A percentile compares a stretch with the other conserved stretches of the same genome.
Evolutionary conservation across 2,329 filamentous ascomycete species (phyloP).

Genomic region (Emydomyces testavorans): DNA sequence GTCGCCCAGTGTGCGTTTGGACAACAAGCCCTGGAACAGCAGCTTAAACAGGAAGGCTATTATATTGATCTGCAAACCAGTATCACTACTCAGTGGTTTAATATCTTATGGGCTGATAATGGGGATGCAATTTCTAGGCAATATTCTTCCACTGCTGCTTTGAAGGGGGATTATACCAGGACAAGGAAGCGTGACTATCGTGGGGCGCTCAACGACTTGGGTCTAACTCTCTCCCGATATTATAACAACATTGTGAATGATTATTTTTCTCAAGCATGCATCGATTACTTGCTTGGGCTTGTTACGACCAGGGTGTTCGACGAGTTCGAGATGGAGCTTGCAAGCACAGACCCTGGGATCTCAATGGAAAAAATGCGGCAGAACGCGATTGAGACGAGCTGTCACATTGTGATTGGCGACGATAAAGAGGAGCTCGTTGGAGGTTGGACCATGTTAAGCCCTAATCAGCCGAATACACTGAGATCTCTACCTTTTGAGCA

Average conservation of each 20-base stretch:
- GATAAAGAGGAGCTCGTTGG: slow-evolving; percentile 73
- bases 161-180: slow-evolving; percentile 94
- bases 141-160: slow-evolving; percentile 86
- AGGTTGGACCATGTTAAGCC: slow-evolving; percentile 80
- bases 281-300: slow-evolving; percentile 87
- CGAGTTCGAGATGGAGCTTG: slow-evolving; percentile 89
- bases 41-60: slow-evolving; percentile 65
- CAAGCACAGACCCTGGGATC: slow-evolving; percentile 80
- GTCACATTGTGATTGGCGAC: slow-evolving; percentile 74
- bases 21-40: slow-evolving; percentile 66
- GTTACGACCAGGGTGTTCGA: slow-evolving; percentile 76
- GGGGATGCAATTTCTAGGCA: slow-evolving; percentile 92
- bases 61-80: slow-evolving; percentile 64
- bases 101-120: slow-evolving; percentile 93
- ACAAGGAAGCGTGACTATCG: slow-evolving; percentile 83
- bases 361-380: slow-evolving; percentile 75
- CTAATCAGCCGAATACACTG: slow-evolving; percentile 57
- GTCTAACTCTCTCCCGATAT: slow-evolving; percentile 65
- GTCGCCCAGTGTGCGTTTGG: slow-evolving; percentile 89
- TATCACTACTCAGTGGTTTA: slow-evolving; percentile 82
- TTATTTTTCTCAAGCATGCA: slow-evolving; percentile 89
- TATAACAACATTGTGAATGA: slow-evolving; percentile 90
- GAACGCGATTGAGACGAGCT: slow-evolving; percentile 78
- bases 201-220: slow-evolving; percentile 82
- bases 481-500: slow-evolving; percentile 70